A percentile compares a stretch with the other conserved stretches of the same genome.
phyloP scores from a whole-genome alignment of 768 basidiomycete species.

The Lentinula sp. region DNA sequence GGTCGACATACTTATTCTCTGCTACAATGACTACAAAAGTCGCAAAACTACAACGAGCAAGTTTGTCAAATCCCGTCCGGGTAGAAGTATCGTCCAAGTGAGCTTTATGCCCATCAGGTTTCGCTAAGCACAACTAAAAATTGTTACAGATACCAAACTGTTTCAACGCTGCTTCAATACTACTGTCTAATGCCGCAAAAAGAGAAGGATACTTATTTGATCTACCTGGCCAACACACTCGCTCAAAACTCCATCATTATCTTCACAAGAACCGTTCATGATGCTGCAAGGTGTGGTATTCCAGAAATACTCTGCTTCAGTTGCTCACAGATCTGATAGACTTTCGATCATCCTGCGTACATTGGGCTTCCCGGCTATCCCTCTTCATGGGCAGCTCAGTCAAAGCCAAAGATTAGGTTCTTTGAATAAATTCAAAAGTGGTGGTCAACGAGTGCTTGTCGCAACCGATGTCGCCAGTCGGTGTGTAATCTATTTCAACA shows the following conservation, averaged over 20 bases:
- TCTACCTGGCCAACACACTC: constrained; percentile 84
- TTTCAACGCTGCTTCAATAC: constrained; percentile 91
- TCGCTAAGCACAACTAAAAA: constrained; percentile 6
- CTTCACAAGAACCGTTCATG: constrained; percentile 93
- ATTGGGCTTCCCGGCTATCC: constrained; percentile 91
- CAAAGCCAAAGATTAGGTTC: constrained; percentile 93
- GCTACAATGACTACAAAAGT: constrained; percentile 75
- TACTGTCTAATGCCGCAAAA: constrained; percentile 90
- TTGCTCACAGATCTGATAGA: constrained; percentile 28
- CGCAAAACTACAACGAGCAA: constrained; percentile 59
- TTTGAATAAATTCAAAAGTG: constrained; percentile 91
- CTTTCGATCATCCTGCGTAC: constrained; percentile 85
- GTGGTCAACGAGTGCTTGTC: constrained; percentile 85
- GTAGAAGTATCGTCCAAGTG: constrained; percentile 61
- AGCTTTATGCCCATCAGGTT: constrained; percentile 20
- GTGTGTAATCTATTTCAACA: constrained; percentile 32
- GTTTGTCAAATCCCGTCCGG: constrained; percentile 53
- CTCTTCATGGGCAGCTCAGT: constrained; percentile 90
- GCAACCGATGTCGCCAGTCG: constrained; percentile 96
- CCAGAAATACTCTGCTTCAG: background rate
- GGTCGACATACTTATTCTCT: constrained; percentile 61
- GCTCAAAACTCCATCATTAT: constrained; percentile 93
- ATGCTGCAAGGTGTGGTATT: constrained; percentile 60
- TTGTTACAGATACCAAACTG: constrained; percentile 82
- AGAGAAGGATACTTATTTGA: constrained; percentile 87